Conservation (phyloP, 2,329 filamentous ascomycete genomes). For the Fusarium verrucosum region DNA sequence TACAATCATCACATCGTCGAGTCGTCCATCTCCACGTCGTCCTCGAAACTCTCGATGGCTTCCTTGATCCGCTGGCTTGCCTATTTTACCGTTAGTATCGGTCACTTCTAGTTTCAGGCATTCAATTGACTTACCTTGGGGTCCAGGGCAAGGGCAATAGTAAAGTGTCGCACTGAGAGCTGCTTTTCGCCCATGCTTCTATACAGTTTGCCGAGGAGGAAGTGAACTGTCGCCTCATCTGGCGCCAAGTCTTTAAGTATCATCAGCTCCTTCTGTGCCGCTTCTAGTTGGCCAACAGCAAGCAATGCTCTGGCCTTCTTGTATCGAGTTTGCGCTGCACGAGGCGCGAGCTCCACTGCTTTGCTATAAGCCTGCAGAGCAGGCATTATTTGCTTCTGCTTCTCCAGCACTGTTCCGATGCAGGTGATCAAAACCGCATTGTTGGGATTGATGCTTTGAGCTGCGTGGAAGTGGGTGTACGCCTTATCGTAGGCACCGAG, state of each 20-base stretch:
- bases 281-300: constrained; percentile 73
- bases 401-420: constrained; percentile 89
- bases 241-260: constrained; percentile 91
- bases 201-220: constrained; percentile 87
- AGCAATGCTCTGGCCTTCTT: constrained; percentile 91
- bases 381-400: constrained; percentile 80
- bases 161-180: constrained; percentile 91
- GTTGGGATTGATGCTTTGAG: constrained; percentile 88
- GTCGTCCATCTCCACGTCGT: constrained; percentile 76
- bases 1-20: constrained; percentile 66
- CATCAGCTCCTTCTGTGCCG: constrained; percentile 83
- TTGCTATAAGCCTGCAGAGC: constrained; percentile 84
- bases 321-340: constrained; percentile 85
- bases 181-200: constrained; percentile 76
- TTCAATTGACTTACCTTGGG: constrained; percentile 76
- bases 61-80: constrained; percentile 95
- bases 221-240: constrained; percentile 96
- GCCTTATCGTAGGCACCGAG: constrained; percentile 91
- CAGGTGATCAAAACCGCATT: constrained; percentile 93
- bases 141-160: constrained; percentile 92
- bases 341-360: constrained; percentile 83
- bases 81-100: constrained; percentile 55
- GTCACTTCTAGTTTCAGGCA: background rate
- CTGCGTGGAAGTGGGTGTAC: constrained; percentile 88
- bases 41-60: constrained; percentile 90